Percentiles rank a stretch among this genome's conserved stretches.
These are phyloP conservation scores for Begonia masoniana DNA, from an alignment of 306 rosid genomes.

Conservation along the genomic window DNA sequence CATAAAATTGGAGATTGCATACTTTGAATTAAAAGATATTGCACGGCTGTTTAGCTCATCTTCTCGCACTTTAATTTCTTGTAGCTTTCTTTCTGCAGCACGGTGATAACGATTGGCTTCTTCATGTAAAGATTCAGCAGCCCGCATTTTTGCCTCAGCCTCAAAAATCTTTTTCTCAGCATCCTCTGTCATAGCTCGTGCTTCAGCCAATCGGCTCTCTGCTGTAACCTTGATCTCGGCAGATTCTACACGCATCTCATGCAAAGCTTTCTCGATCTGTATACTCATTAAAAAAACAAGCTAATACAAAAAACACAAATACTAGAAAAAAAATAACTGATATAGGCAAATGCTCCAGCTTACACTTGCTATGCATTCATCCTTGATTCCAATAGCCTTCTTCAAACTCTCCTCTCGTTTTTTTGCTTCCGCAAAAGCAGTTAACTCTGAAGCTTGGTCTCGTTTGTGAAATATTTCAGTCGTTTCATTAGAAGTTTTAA, in stretches of 20 bases:
- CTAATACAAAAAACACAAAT: not conserved
- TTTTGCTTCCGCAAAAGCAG: constrained; percentile 59
- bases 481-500: constrained; percentile 47
- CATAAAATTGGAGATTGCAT: constrained; percentile 16
- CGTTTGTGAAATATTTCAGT: constrained; percentile 45
- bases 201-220: constrained; percentile 66
- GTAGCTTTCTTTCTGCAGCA: constrained; percentile 77
- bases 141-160: constrained; percentile 56
- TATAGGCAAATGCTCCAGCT: constrained; percentile 10
- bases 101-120: constrained; percentile 57
- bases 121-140: constrained; percentile 61
- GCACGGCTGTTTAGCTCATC: constrained; percentile 74
- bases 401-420: constrained; percentile 71
- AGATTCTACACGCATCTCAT: constrained; percentile 79
- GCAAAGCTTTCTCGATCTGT: constrained; percentile 90
- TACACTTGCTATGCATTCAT: constrained; percentile 91
- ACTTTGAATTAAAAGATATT: constrained; percentile 70
- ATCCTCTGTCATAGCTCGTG: constrained; percentile 44
- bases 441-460: constrained; percentile 42
- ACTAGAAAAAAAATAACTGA: not conserved
- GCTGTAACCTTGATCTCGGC: constrained; percentile 94
- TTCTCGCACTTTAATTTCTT: constrained; percentile 85
- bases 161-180: constrained; percentile 52
- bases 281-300: constrained; percentile 4
- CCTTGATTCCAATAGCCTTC: constrained; percentile 68